Evolutionary conservation across 257 asterid species (phyloP).

Genomic region (Cinchona pubescens): DNA sequence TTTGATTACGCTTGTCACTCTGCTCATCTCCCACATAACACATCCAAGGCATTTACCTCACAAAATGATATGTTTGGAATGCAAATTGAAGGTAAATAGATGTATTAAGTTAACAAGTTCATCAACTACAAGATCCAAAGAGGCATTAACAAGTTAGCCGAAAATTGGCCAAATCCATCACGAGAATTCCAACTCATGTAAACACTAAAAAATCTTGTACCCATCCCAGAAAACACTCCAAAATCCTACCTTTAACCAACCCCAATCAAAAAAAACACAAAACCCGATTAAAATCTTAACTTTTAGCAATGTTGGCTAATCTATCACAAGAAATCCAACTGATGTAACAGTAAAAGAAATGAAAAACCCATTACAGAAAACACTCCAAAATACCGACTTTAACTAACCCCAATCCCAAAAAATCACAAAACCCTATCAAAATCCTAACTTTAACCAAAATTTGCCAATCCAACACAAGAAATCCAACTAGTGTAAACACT

Average conservation of each 20-base stretch:
- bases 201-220: not conserved
- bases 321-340: not conserved
- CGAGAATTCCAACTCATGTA: not conserved
- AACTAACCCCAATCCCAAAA: too few species aligned
- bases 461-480: not conserved
- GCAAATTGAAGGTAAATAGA: too few species aligned
- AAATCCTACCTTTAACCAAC: not conserved
- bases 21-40: too few species aligned
- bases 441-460: too few species aligned
- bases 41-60: too few species aligned
- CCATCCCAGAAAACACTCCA: not conserved
- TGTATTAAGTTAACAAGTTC: too few species aligned
- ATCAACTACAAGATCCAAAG: too few species aligned
- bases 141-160: not conserved
- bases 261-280: not conserved
- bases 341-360: not conserved
- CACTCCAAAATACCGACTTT: slow-evolving; percentile 1
- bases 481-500: not conserved
- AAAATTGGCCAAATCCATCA: too few species aligned
- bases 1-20: too few species aligned
- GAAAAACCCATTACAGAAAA: not conserved
- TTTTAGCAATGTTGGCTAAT: too few species aligned
- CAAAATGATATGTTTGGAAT: too few species aligned
- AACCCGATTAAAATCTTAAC: not conserved
- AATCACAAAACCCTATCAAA: too few species aligned